Evolutionary conservation across 225 moss, liverwort and hornwort species (phyloP), one percentile per base, ranked within the genome.

Genomic region (Ulota crispa): DNA sequence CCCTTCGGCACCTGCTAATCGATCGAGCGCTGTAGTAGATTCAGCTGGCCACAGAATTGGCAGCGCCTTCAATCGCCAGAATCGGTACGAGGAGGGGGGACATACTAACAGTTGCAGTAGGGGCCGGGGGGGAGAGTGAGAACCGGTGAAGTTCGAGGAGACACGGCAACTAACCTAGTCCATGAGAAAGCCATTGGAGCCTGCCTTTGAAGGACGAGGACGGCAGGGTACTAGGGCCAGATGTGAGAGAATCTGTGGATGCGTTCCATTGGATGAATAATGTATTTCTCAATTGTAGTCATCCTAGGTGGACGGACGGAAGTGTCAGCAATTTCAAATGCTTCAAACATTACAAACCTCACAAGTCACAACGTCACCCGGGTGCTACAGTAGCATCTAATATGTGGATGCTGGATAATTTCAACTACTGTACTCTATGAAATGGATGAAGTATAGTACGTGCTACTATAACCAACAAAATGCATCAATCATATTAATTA

Each of bases 181-280:
- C 78, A 64, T 65, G 72, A 64, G 64, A 72, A 83, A 71, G 57
- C 57, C 41, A 30, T 57, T 72, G 45, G 28, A 5, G 64, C 54
- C 27, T 72, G 64, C 54, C 27, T 72, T 76, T 83, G 27, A 47
- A 83, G 84, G 79, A 73, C 7, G 23, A 75, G 75, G 75, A 71
- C 76, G 83, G 81, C 72, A 78, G 77, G 20, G 57, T 59, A 21
- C 47, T 59, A 21, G 62, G 30, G 37, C 52, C n/a, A 47, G 81
- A 82, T 72, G 54, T 54, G 83, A 80, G 86, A 66, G 83, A 83
- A 83, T 77, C 54, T 19, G 53, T 77, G 73, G 80, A 77, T 77
- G 83, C 77, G 77, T 66, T 18, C 32, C 1, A 0, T 3, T 73
- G 68, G 77, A 87, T 87, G 83, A 62, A 77, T 61, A 62, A 72